Base-by-base conservation (phyloP, 169 alveolate genomes). In the Besnoitia besnoiti region DNA sequence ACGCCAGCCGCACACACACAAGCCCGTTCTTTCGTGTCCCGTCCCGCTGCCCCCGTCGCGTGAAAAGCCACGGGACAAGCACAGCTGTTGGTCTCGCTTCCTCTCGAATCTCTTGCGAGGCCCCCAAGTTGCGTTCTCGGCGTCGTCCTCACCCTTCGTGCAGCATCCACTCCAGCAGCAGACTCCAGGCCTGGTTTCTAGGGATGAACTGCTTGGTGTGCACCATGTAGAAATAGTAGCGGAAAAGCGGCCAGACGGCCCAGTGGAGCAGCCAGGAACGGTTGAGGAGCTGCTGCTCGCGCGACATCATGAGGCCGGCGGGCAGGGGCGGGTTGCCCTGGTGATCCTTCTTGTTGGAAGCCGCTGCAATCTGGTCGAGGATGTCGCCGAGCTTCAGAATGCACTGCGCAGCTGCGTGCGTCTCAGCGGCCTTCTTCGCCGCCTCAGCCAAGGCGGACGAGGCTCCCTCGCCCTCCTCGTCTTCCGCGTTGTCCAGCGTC, bases 201-300 rank as follows among this genome's bases (percentile, higher is more conserved):
- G 80, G 89, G 24, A 89, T 35, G 49, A 61, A 89, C 46, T 90
- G 90, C 77, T 91, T 85, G 73, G 94, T 90, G 46, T 91, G 89
- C 1, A 90, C 79, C 79, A 85, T 85, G 75, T 73, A 79, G 51
- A 85, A 75, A 77, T 67, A 92, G 85, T 84, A 85, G 33, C 91
- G 92, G 90, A 92, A 67, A 37, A 92, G 92, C 50, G 90, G 94
- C 92, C 92, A 92, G 82, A 92, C 75, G 16, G 92, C 90, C 94
- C 94, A 92, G 90, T 92, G 94, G 73, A 92, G 94, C 50, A 92
- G 92, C 94, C 94, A 92, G 39, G 92, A 90, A 59, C 94, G 46
- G 39, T 92, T 89, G 39, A 85, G 90, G 50, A 85, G 90, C 67
- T 76, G 90, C 90, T 92, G 91, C 88, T 91, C 91, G 62, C 94